phyloP scores from a whole-genome alignment of 2,329 filamentous ascomycete genomes.

The Decorospora gaudefroyi region DNA sequence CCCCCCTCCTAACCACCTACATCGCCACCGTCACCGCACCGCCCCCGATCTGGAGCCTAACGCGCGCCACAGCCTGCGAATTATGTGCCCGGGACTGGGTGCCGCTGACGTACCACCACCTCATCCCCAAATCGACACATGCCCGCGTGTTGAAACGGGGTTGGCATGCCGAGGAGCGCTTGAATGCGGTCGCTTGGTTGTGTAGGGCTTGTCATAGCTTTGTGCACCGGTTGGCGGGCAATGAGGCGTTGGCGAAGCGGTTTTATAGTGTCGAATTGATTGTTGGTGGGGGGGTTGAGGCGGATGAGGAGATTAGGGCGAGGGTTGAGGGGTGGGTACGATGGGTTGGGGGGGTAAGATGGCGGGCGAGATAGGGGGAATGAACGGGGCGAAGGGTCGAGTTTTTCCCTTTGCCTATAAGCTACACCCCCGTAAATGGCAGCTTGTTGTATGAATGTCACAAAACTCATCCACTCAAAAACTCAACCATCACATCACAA shows the following conservation, averaged over 20 bases:
- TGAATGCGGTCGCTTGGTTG: conserved; percentile 84
- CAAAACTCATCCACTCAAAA: not conserved
- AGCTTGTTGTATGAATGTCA: not conserved
- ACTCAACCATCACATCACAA: conserved; percentile 6
- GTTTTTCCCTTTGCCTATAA: too few species aligned
- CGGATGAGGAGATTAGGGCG: conserved; percentile 62
- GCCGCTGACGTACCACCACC: conserved; percentile 78
- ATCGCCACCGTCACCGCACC: conserved; percentile 61
- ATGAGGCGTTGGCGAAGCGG: conserved; percentile 75
- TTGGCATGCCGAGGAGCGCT: conserved; percentile 75
- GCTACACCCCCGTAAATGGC: too few species aligned
- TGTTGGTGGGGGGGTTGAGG: conserved; percentile 72
- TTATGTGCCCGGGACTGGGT: conserved; percentile 77
- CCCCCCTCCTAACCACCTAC: conserved; percentile 67
- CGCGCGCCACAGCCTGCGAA: conserved; percentile 66
- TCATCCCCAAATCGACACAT: conserved; percentile 80
- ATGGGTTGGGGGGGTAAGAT: conserved; percentile 75
- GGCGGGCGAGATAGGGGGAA: conserved; percentile 62
- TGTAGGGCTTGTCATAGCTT: conserved; percentile 83
- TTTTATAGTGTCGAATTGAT: conserved; percentile 76
- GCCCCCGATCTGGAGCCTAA: conserved; percentile 66
- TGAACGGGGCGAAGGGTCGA: not conserved
- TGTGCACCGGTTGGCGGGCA: conserved; percentile 73
- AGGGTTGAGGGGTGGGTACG: conserved; percentile 71
- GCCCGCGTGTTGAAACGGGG: conserved; percentile 74